A percentile compares a stretch with the other conserved stretches of the same genome.
Evolutionary conservation across 352 stramenopile genomes (phyloP).

Genomic region (Globisporangium paddicum): DNA sequence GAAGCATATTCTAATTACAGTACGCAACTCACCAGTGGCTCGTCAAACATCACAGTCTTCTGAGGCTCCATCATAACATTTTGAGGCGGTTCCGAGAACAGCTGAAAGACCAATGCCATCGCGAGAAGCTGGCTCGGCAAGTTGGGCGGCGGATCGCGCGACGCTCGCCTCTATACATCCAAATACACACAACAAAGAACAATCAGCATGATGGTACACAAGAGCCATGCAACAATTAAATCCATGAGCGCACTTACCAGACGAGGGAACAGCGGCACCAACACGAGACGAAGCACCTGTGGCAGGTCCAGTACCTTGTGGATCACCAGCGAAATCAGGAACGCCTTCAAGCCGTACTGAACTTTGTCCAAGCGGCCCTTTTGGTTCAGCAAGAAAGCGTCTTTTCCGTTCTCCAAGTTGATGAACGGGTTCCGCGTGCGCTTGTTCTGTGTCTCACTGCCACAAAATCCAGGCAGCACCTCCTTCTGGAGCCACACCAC

Average conservation of each 20-base stretch:
- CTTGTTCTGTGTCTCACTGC: constrained; percentile 63
- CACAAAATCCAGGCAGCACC: constrained; percentile 75
- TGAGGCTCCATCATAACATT: constrained; percentile 74
- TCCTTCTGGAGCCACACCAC: constrained; percentile 86
- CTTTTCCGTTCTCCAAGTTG: constrained; percentile 73
- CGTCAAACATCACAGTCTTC: constrained; percentile 81
- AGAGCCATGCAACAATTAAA: no score
- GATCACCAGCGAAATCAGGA: constrained; percentile 73
- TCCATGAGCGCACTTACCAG: constrained; percentile 25
- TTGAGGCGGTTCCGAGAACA: constrained; percentile 81
- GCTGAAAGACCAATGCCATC: constrained; percentile 80
- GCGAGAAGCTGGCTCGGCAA: constrained; percentile 75
- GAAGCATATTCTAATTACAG: no score
- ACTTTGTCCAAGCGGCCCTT: constrained; percentile 78
- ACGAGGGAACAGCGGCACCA: constrained; percentile 78
- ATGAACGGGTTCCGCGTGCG: constrained; percentile 82
- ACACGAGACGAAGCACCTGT: constrained; percentile 78
- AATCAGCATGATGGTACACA: neutral
- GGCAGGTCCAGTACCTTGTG: constrained; percentile 85
- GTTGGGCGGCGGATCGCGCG: constrained; percentile 68
- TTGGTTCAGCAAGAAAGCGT: constrained; percentile 78
- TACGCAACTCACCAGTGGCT: constrained; percentile 80
- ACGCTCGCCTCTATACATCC: constrained; percentile 39
- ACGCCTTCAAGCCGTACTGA: constrained; percentile 85
- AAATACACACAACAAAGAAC: constrained; percentile 8